phyloP scores from a whole-genome alignment of 208 protist genomes.

The Acanthamoeba culbertsoni region DNA sequence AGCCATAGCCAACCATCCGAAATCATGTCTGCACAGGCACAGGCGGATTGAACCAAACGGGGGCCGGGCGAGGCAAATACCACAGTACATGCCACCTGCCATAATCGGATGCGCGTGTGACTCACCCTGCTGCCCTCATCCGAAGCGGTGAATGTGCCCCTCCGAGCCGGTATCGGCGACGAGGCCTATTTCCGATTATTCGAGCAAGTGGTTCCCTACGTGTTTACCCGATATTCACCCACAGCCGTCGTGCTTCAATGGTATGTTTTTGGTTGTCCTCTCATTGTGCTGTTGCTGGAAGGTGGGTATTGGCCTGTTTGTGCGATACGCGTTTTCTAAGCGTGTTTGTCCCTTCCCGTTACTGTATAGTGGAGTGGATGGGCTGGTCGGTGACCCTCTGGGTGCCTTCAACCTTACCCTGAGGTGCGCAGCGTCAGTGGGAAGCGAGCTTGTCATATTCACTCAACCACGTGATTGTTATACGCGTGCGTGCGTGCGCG shows the following conservation, averaged over 20 bases:
- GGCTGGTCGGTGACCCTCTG: constrained; percentile 86
- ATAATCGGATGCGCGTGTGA: neutral
- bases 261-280: constrained; percentile 11
- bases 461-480: too few relatives aligned
- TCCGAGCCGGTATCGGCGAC: constrained; percentile 88
- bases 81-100: constrained; percentile 72
- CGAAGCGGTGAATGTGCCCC: constrained; percentile 72
- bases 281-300: too few relatives aligned
- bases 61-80: constrained; percentile 84
- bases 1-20: neutral
- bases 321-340: too few relatives aligned
- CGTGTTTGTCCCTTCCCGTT: too few relatives aligned
- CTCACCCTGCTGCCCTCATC: neutral
- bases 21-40: constrained; percentile 65
- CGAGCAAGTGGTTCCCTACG: constrained; percentile 75
- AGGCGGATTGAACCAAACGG: constrained; percentile 83
- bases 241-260: constrained; percentile 67
- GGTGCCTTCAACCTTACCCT: constrained; percentile 91
- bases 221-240: constrained; percentile 62
- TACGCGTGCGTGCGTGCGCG: too few relatives aligned
- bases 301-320: too few relatives aligned
- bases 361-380: constrained; percentile 88
- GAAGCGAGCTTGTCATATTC: too few relatives aligned
- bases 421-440: neutral
- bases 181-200: constrained; percentile 82